Evolutionary conservation across 148 eudicot species (phyloP).

Genomic region (Fagopyrum tataricum): DNA sequence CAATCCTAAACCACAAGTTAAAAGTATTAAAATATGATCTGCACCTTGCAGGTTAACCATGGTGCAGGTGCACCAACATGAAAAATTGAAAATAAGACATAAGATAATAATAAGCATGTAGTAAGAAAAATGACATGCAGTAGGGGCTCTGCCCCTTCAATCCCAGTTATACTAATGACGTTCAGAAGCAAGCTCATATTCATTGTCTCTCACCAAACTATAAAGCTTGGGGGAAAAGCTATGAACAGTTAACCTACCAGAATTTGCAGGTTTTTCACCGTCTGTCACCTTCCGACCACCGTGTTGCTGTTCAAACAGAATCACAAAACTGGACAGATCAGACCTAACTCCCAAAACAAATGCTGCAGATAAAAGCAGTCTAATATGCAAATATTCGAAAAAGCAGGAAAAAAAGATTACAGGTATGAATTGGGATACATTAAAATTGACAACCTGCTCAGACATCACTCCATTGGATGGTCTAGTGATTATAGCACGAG

Average conservation of each 20-base stretch:
- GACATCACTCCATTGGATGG: constrained; percentile 61
- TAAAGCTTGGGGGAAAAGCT: background rate
- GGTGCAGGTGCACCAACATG: background rate
- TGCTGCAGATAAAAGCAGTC: background rate
- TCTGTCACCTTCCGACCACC: constrained; percentile 54
- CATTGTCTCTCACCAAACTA: background rate
- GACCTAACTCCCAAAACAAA: constrained; percentile 10
- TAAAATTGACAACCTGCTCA: constrained; percentile 52
- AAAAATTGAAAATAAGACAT: background rate
- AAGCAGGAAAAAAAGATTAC: background rate
- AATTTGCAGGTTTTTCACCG: constrained; percentile 44
- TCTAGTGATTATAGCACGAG: constrained; percentile 69
- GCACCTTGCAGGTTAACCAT: background rate
- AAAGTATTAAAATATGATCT: background rate
- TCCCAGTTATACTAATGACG: background rate
- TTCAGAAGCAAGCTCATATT: background rate
- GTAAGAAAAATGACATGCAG: background rate
- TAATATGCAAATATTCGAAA: background rate
- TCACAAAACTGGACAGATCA: background rate
- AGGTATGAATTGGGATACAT: background rate
- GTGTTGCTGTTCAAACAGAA: constrained; percentile 23
- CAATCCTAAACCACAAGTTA: background rate
- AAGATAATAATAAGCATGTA: background rate
- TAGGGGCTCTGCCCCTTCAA: background rate
- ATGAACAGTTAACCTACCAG: constrained; percentile 44